Conservation (phyloP, 2,329 filamentous ascomycete genomes). For the Thielaviopsis euricoi region DNA sequence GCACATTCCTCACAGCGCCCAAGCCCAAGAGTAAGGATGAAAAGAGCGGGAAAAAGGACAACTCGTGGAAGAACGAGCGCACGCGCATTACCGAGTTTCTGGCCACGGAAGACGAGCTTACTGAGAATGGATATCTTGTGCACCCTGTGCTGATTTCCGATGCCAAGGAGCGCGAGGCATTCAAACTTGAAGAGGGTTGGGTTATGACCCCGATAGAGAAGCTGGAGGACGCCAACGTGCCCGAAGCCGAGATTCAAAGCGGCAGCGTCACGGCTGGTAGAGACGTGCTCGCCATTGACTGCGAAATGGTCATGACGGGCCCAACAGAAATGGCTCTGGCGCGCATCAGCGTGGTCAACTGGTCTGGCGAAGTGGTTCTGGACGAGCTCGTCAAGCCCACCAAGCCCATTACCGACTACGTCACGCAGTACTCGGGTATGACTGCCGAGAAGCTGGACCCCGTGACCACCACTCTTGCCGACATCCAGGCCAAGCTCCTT, state of each 20-base stretch:
- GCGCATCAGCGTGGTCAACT: slow-evolving; percentile 70
- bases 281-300: slow-evolving; percentile 69
- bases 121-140: slow-evolving; percentile 67
- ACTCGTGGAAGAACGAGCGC: slow-evolving; percentile 52
- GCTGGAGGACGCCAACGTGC: slow-evolving; percentile 49
- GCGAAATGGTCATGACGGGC: slow-evolving; percentile 91
- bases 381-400: slow-evolving; percentile 87
- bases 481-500: slow-evolving; percentile 68
- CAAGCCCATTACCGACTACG: slow-evolving; percentile 78
- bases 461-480: slow-evolving; percentile 65
- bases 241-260: slow-evolving; percentile 54
- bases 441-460: slow-evolving; percentile 68
- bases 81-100: slow-evolving; percentile 73
- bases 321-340: slow-evolving; percentile 69
- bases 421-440: slow-evolving; percentile 85
- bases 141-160: slow-evolving; percentile 61
- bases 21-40: slow-evolving; percentile 39
- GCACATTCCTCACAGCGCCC: slow-evolving; percentile 65
- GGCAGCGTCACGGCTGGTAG: slow-evolving; percentile 75
- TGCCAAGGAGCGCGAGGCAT: slow-evolving; percentile 34
- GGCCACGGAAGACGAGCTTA: slow-evolving; percentile 53
- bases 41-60: slow-evolving; percentile 39
- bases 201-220: slow-evolving; percentile 56
- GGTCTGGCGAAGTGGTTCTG: slow-evolving; percentile 67
- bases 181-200: slow-evolving; percentile 47